Percentiles rank a stretch among this genome's conserved stretches.
Evolutionary conservation across 2,329 filamentous ascomycete genomes (phyloP).

Genomic region (Cordyceps tenuipes): DNA sequence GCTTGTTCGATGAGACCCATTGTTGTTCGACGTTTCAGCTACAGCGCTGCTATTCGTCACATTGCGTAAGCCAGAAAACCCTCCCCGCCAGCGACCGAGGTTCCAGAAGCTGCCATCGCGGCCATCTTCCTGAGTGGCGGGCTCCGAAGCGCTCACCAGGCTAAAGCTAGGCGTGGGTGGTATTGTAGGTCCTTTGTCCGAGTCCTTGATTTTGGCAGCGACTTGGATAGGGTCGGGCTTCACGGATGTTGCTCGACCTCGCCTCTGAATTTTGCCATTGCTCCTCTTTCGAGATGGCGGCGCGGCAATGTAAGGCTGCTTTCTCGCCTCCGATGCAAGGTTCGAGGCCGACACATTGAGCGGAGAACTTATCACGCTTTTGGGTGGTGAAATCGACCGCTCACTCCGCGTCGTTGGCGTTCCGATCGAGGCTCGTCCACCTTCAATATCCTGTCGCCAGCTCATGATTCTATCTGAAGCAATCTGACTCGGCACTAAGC

Average conservation of each 20-base stretch:
- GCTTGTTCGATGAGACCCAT: constrained; percentile 13
- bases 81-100: constrained; percentile 42
- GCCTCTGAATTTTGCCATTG: background rate
- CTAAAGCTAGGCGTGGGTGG: constrained; percentile 51
- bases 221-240: background rate
- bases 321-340: constrained; percentile 38
- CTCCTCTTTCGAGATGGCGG: constrained; percentile 17
- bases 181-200: constrained; percentile 20
- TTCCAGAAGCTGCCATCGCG: constrained; percentile 48
- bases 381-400: constrained; percentile 48
- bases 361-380: constrained; percentile 28
- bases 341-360: constrained; percentile 30
- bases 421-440: constrained; percentile 30
- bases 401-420: constrained; percentile 38
- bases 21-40: constrained; percentile 13
- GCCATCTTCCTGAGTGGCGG: constrained; percentile 32
- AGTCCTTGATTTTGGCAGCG: constrained; percentile 17
- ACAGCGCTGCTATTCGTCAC: constrained; percentile 19
- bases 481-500: constrained; percentile 23
- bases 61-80: constrained; percentile 28
- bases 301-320: constrained; percentile 31
- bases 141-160: constrained; percentile 29
- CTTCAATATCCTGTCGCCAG: constrained; percentile 67
- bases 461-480: constrained; percentile 70
- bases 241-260: background rate